Evolutionary conservation across 352 stramenopile genomes (phyloP).

Genomic region (Phytopythium cucurbitacearum): DNA sequence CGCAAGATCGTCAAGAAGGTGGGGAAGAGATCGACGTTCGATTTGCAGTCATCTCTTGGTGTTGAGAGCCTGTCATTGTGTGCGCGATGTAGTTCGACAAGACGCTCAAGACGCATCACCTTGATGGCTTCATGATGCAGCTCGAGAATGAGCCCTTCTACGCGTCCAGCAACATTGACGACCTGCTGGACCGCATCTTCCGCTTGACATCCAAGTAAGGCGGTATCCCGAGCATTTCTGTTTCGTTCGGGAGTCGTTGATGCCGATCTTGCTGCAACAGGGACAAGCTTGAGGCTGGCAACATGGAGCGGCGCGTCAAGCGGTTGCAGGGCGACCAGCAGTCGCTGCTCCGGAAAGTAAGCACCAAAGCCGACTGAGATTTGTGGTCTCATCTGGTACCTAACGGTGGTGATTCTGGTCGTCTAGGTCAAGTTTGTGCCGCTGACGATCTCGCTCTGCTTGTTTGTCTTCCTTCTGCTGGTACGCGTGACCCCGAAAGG

Average conservation of each 20-base stretch:
- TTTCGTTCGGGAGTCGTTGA: too few species aligned
- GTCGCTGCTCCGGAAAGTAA: slow-evolving; percentile 75
- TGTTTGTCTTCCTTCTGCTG: slow-evolving; percentile 74
- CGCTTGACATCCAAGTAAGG: slow-evolving; percentile 72
- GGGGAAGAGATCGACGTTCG: background rate
- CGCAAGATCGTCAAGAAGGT: slow-evolving; percentile 94
- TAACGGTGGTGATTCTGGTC: background rate
- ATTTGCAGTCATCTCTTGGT: background rate
- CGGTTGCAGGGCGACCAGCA: slow-evolving; percentile 82
- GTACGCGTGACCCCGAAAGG: slow-evolving; percentile 75
- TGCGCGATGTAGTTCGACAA: slow-evolving; percentile 82
- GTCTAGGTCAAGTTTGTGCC: slow-evolving; percentile 75
- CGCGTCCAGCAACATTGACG: slow-evolving; percentile 69
- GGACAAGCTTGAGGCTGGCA: slow-evolving; percentile 85
- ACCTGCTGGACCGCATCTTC: slow-evolving; percentile 76
- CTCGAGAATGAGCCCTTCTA: slow-evolving; percentile 80
- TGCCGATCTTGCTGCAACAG: slow-evolving; percentile 10
- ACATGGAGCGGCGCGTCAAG: slow-evolving; percentile 80
- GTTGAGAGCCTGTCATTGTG: background rate
- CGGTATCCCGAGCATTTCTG: too few species aligned
- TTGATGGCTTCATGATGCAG: slow-evolving; percentile 78
- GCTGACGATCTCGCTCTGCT: slow-evolving; percentile 56
- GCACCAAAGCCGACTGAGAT: background rate
- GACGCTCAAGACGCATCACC: slow-evolving; percentile 62
- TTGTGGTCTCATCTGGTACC: too few species aligned